phyloP scores from a whole-genome alignment of 228 moss, liverwort and hornwort genomes.

The Sphagnum fallax region DNA sequence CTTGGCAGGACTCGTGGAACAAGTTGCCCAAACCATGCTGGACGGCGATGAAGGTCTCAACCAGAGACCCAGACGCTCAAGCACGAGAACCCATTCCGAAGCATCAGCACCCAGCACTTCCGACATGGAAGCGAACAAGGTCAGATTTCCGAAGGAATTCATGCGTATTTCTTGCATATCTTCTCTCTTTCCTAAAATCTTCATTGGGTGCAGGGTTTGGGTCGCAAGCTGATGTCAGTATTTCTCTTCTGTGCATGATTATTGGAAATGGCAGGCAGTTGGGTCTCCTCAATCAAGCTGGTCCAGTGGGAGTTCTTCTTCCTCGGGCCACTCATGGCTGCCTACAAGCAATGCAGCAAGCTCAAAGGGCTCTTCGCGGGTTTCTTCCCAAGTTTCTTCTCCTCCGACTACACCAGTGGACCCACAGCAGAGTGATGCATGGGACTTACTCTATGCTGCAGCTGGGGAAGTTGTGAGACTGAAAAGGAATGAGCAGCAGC shows the following conservation, averaged over 20 bases:
- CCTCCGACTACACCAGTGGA: slow-evolving; percentile 61
- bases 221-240: neutral
- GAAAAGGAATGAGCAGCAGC: slow-evolving; percentile 29
- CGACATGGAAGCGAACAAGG: neutral
- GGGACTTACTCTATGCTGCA: slow-evolving; percentile 76
- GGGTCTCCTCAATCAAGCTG: slow-evolving; percentile 48
- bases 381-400: slow-evolving; percentile 76
- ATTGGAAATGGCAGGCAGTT: neutral
- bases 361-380: slow-evolving; percentile 52
- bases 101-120: neutral
- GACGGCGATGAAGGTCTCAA: slow-evolving; percentile 39
- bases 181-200: neutral
- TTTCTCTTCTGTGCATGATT: neutral
- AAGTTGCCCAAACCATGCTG: slow-evolving; percentile 79
- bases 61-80: neutral
- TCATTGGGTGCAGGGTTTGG: neutral
- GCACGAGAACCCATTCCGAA: neutral
- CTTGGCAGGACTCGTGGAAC: slow-evolving; percentile 71
- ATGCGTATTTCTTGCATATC: neutral
- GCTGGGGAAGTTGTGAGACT: slow-evolving; percentile 76
- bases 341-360: slow-evolving; percentile 45
- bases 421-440: slow-evolving; percentile 44
- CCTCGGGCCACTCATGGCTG: slow-evolving; percentile 6
- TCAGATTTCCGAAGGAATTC: neutral
- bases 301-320: slow-evolving; percentile 26